A percentile compares a stretch with the other conserved stretches of the same genome.
phyloP scores from a whole-genome alignment of 2,329 filamentous ascomycete species.

The Pseudohalonectria lignicola region DNA sequence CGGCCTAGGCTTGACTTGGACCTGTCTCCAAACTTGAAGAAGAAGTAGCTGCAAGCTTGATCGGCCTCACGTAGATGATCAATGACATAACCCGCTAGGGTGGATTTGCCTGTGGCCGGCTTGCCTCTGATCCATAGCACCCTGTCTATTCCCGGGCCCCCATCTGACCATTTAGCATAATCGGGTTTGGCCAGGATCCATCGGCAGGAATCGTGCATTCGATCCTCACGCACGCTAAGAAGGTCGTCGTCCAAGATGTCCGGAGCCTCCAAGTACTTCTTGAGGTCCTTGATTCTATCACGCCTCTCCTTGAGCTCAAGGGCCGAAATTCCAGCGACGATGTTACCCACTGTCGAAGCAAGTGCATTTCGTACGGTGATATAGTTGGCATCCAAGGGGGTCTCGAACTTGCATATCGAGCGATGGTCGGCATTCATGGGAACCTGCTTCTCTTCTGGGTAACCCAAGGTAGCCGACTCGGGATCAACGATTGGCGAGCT shows the following conservation, averaged over 20 bases:
- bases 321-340: neutral
- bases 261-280: slow-evolving; percentile 6
- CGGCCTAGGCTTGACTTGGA: slow-evolving; percentile 12
- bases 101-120: slow-evolving; percentile 20
- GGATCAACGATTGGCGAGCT: slow-evolving; percentile 10
- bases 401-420: slow-evolving; percentile 18
- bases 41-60: slow-evolving; percentile 17
- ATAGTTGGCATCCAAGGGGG: slow-evolving; percentile 13
- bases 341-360: slow-evolving; percentile 7
- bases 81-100: slow-evolving; percentile 16
- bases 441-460: slow-evolving; percentile 11
- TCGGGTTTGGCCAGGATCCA: slow-evolving; percentile 10
- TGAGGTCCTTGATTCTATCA: slow-evolving; percentile 6
- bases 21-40: slow-evolving; percentile 19
- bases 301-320: neutral
- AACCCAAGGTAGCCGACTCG: slow-evolving; percentile 14
- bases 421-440: slow-evolving; percentile 17
- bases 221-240: slow-evolving; percentile 4
- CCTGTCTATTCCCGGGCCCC: neutral
- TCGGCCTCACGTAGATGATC: slow-evolving; percentile 9
- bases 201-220: slow-evolving; percentile 11
- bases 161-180: slow-evolving; percentile 9
- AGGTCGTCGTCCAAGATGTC: slow-evolving; percentile 10
- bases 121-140: slow-evolving; percentile 19
- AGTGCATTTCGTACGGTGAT: slow-evolving; percentile 12